These are phyloP conservation scores for Eucalyptus leucophloia DNA, from an alignment of 345 rosid species.

Conservation along the genomic window DNA sequence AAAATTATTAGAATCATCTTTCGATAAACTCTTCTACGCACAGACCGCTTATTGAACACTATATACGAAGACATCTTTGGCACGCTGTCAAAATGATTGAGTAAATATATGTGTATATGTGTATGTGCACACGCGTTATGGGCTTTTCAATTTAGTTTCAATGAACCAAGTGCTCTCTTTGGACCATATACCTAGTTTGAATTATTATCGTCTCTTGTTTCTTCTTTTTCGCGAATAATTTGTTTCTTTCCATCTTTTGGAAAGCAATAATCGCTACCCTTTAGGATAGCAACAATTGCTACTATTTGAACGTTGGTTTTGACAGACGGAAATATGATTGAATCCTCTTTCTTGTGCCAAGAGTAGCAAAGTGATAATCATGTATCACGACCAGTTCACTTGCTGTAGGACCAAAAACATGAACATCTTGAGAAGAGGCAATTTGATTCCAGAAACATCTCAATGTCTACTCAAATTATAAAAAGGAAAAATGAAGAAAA, in stretches of 20 bases:
- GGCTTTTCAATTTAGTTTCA: neutral
- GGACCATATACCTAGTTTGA: neutral
- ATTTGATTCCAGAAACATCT: neutral
- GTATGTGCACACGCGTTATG: fast-evolving
- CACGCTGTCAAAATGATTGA: neutral
- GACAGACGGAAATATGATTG: neutral
- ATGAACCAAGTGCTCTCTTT: neutral
- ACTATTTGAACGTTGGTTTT: neutral
- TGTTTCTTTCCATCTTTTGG: neutral
- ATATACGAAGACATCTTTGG: neutral
- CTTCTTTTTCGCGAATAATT: neutral
- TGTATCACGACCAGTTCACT: neutral
- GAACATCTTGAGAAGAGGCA: neutral
- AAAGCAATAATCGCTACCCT: neutral
- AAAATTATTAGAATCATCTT: neutral
- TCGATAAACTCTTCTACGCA: neutral
- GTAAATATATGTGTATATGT: neutral
- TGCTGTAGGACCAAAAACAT: neutral
- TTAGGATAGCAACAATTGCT: neutral
- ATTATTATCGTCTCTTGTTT: neutral
- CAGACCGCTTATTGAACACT: no score
- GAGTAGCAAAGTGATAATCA: neutral
- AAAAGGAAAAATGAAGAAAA: no score
- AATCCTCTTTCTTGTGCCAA: neutral
- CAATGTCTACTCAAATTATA: neutral